Evolutionary conservation across 805 yeast genomes (phyloP).

Genomic region (Kluyveromyces siamensis): DNA sequence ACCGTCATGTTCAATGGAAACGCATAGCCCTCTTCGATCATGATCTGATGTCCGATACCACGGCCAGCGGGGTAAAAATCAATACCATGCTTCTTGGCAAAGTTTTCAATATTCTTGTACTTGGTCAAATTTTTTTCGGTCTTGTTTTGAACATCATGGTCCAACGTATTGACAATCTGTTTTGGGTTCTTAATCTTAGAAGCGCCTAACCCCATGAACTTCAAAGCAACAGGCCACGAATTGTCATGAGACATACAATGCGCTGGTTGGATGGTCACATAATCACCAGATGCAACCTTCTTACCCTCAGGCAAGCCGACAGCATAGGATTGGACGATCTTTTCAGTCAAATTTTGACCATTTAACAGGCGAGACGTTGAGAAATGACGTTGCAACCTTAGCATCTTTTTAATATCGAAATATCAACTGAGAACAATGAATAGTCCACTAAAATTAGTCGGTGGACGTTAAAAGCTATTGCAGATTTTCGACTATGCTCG

Average conservation of each 20-base stretch:
- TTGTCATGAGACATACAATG: conserved; percentile 99
- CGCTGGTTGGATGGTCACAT: conserved; percentile 88
- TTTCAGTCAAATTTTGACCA: conserved; percentile 84
- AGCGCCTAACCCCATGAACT: conserved; percentile 93
- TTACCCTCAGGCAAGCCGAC: conserved; percentile 76
- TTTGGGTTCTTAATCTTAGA: conserved; percentile 69
- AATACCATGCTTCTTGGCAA: conserved; percentile 83
- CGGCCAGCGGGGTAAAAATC: conserved; percentile 98
- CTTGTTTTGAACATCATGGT: conserved; percentile 96
- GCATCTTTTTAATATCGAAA: conserved; percentile 8
- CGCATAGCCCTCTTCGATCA: conserved; percentile 98
- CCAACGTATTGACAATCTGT: conserved; percentile 93
- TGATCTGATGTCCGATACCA: conserved; percentile 98
- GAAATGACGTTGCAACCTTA: conserved; percentile 18
- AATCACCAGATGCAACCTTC: conserved; percentile 80
- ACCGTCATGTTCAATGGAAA: conserved; percentile 90
- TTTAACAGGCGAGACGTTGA: conserved; percentile 12
- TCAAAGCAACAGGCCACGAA: conserved; percentile 98
- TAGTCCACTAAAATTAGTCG: too few relatives aligned
- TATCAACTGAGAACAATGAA: too few relatives aligned
- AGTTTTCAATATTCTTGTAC: conserved; percentile 78
- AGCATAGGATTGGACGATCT: conserved; percentile 88
- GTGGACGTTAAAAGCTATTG: too few relatives aligned
- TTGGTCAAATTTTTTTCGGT: conserved; percentile 80
- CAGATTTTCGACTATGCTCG: too few relatives aligned